Evolutionary conservation across 2,329 filamentous ascomycete genomes (phyloP).

Genomic region (Fusarium xylarioides): DNA sequence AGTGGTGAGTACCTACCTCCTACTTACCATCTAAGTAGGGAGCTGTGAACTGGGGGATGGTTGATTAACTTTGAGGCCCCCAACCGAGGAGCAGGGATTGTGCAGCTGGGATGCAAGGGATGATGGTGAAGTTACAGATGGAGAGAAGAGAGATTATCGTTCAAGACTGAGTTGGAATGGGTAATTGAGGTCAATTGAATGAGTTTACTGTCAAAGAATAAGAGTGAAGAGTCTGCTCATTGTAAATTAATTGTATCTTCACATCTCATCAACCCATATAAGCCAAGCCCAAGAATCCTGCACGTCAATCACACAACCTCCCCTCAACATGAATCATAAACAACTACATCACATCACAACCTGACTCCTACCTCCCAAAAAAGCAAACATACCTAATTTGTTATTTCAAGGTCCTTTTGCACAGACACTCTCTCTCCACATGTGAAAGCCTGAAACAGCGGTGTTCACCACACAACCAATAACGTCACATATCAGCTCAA

Average conservation of each 20-base stretch:
- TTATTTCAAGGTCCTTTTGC: constrained; percentile 29
- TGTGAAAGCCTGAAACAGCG: constrained; percentile 11
- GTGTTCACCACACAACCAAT: constrained; percentile 15
- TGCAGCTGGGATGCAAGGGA: not conserved
- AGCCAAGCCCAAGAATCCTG: not conserved
- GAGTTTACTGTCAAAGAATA: not conserved
- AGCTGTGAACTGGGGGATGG: no score
- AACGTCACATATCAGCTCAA: not conserved
- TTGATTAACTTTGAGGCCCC: constrained; percentile 14
- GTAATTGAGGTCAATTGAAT: not conserved
- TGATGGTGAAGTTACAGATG: not conserved
- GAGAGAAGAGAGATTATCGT: not conserved
- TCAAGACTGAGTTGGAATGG: fast-evolving
- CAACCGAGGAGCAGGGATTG: constrained; percentile 12
- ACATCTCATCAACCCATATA: not conserved
- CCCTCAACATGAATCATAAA: not conserved
- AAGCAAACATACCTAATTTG: not conserved
- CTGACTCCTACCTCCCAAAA: not conserved
- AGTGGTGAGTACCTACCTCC: not conserved
- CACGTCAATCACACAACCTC: not conserved
- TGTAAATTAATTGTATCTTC: not conserved
- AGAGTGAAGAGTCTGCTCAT: not conserved
- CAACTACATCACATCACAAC: not conserved
- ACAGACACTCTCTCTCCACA: not conserved
- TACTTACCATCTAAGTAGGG: not conserved